Conservation (phyloP, 2,329 filamentous ascomycete genomes). For the Stachybotrys elegans region DNA sequence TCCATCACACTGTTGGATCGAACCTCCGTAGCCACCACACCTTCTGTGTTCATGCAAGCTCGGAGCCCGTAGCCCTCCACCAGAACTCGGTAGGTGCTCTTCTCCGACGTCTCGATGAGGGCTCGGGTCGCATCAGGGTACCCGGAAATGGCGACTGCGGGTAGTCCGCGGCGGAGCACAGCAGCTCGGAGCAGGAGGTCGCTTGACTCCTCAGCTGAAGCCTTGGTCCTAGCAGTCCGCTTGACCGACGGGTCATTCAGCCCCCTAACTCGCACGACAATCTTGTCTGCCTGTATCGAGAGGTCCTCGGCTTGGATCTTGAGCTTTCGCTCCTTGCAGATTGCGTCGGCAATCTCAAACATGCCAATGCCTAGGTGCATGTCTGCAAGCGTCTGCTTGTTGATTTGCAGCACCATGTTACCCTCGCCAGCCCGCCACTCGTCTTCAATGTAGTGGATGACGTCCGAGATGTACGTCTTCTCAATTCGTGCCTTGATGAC, state of each 20-base stretch:
- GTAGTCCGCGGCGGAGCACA: conserved; percentile 75
- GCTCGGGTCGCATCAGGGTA: conserved; percentile 81
- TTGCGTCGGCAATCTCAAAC: conserved; percentile 68
- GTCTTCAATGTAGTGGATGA: conserved; percentile 77
- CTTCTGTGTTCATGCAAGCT: conserved; percentile 88
- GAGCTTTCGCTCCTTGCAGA: conserved; percentile 76
- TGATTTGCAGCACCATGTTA: conserved; percentile 76
- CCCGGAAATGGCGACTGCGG: conserved; percentile 80
- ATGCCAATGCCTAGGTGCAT: conserved; percentile 77
- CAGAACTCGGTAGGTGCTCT: conserved; percentile 65
- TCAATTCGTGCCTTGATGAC: conserved; percentile 92
- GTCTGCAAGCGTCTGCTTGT: conserved; percentile 70
- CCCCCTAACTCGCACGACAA: conserved; percentile 68
- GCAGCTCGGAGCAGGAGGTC: conserved; percentile 72
- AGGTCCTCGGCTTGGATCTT: conserved; percentile 67
- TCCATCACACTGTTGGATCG: conserved; percentile 89
- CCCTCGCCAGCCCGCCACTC: conserved; percentile 73
- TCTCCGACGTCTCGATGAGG: conserved; percentile 78
- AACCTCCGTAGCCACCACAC: conserved; percentile 72
- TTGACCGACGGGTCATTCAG: conserved; percentile 44
- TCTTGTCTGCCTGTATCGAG: conserved; percentile 52
- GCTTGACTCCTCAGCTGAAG: conserved; percentile 47
- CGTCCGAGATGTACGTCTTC: conserved; percentile 84
- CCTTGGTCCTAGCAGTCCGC: conserved; percentile 41
- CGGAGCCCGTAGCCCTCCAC: conserved; percentile 93